phyloP scores from a whole-genome alignment of 352 stramenopile species.

The Globisporangium polare region DNA sequence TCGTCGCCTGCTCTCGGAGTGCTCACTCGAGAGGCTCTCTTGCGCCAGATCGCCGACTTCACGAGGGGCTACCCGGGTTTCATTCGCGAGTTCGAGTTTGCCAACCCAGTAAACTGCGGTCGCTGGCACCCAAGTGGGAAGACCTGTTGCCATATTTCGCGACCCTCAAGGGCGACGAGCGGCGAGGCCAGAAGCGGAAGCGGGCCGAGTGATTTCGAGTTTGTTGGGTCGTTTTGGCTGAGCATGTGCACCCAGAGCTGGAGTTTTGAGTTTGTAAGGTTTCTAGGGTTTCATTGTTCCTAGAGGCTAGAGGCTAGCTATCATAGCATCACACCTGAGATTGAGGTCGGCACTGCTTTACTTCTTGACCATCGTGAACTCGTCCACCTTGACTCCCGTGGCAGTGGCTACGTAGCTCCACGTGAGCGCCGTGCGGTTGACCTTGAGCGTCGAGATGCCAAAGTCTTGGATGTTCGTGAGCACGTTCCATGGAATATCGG shows the following conservation, averaged over 20 bases:
- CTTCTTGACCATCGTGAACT: conserved; percentile 3
- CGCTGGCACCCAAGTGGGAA: too few relatives aligned
- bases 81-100: too few relatives aligned
- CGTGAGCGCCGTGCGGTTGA: not conserved
- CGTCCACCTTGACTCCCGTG: conserved; percentile 1
- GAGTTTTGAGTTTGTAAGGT: not conserved
- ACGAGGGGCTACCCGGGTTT: too few relatives aligned
- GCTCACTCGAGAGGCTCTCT: too few relatives aligned
- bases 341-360: not conserved
- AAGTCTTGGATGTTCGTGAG: conserved; percentile 38
- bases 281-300: not conserved
- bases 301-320: not conserved
- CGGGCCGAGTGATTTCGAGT: not conserved
- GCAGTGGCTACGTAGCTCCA: not conserved
- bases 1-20: too few relatives aligned
- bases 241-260: too few relatives aligned
- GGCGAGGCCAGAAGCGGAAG: not conserved
- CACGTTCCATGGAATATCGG: conserved; percentile 40
- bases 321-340: too few relatives aligned
- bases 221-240: not conserved
- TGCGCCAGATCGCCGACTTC: too few relatives aligned
- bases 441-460: conserved; percentile 39
- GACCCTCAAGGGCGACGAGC: too few relatives aligned
- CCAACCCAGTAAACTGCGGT: too few relatives aligned
- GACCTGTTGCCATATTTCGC: too few relatives aligned